Conservation (phyloP, 1,284 basidiomycete genomes). For the Phellopilus nigrolimitatus region DNA sequence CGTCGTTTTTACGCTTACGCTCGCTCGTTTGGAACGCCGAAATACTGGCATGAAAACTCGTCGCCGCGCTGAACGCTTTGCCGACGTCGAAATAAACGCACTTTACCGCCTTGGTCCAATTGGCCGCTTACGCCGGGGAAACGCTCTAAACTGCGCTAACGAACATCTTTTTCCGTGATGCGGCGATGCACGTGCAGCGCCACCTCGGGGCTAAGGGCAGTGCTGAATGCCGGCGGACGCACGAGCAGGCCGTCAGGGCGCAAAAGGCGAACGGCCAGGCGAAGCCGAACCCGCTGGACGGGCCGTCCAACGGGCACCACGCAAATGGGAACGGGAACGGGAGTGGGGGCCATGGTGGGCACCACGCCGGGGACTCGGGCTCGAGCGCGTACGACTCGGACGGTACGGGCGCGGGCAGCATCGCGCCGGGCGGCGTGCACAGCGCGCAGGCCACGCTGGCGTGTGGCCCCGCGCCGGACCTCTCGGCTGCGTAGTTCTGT, state of each 20-base stretch:
- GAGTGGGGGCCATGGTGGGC: not conserved
- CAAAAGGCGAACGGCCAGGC: conserved; percentile 3
- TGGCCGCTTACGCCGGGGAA: not conserved
- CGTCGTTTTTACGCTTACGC: no score
- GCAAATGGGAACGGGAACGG: not conserved
- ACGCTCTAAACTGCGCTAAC: no score
- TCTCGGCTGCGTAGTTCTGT: conserved; percentile 12
- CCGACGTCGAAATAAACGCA: no score
- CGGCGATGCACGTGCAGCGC: no score
- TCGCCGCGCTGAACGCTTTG: no score
- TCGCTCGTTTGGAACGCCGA: conserved; percentile 1
- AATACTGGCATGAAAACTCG: no score
- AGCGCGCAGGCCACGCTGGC: conserved; percentile 17
- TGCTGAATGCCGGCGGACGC: conserved; percentile 58
- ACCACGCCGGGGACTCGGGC: not conserved
- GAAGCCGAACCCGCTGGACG: not conserved
- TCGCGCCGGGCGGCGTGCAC: no score
- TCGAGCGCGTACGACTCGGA: conserved; percentile 19
- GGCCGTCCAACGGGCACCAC: not conserved
- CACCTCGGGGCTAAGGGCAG: conserved; percentile 71
- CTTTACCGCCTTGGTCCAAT: conserved; percentile 2
- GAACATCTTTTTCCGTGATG: no score
- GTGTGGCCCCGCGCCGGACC: conserved; percentile 10
- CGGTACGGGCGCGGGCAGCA: no score
- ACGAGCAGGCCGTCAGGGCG: conserved; percentile 20